Conservation (phyloP, 2,329 filamentous ascomycete species). For the Colletotrichum siamense region DNA sequence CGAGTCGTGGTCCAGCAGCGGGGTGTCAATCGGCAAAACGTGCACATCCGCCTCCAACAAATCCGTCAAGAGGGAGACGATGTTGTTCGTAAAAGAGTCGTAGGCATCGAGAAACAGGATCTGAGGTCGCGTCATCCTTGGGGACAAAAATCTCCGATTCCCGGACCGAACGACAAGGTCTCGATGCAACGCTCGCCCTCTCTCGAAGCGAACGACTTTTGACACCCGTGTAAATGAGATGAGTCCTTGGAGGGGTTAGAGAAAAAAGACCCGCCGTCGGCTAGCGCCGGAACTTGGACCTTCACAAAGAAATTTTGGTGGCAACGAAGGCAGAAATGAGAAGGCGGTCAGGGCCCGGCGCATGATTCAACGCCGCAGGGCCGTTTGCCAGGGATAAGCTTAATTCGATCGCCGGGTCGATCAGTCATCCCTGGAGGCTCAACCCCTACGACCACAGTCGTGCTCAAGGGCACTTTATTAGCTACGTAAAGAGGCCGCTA, state of each 20-base stretch:
- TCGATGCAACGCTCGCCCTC: constrained; percentile 1
- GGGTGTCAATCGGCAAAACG: constrained; percentile 75
- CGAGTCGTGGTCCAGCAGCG: constrained; percentile 49
- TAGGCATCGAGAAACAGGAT: constrained; percentile 95
- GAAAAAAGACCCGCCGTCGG: constrained; percentile 11
- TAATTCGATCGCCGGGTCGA: constrained; percentile 1
- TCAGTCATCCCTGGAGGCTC: not conserved
- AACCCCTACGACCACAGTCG: not conserved
- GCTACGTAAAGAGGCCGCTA: constrained; percentile 10
- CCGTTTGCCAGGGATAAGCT: constrained; percentile 13
- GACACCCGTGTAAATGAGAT: constrained; percentile 1
- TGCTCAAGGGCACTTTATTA: not conserved
- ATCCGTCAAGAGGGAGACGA: constrained; percentile 79
- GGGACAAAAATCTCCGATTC: not conserved
- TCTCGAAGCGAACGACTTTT: not conserved
- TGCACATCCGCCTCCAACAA: constrained; percentile 71
- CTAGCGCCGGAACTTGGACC: constrained; percentile 10
- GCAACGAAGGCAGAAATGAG: constrained; percentile 9
- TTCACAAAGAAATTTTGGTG: constrained; percentile 11
- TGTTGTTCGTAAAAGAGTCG: constrained; percentile 97
- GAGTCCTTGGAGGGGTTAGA: not conserved
- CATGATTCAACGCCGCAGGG: constrained; percentile 1
- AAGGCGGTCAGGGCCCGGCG: constrained; percentile 15
- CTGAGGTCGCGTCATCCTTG: constrained; percentile 38
- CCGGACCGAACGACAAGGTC: not conserved